These are phyloP conservation scores for Parastagonospora avenae DNA, from an alignment of 2,329 filamentous ascomycete genomes.

Conservation along the genomic window DNA sequence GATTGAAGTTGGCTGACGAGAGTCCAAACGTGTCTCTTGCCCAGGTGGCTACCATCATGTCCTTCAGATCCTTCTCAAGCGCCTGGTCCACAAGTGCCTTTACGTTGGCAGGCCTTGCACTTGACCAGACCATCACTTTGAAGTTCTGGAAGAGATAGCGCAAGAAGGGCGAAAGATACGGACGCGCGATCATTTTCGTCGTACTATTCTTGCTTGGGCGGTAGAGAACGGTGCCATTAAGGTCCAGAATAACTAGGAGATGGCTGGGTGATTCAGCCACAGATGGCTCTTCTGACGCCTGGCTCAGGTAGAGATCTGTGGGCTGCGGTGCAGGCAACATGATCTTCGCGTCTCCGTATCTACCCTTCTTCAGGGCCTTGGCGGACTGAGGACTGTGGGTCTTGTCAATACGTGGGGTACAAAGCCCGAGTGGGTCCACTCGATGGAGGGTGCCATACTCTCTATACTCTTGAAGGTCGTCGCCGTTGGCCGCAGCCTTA, in stretches of 20 bases:
- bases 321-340: slow-evolving; percentile 63
- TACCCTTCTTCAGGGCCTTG: slow-evolving; percentile 18
- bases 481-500: slow-evolving; percentile 13
- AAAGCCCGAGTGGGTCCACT: slow-evolving; percentile 2
- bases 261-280: slow-evolving; percentile 57
- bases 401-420: slow-evolving; percentile 29
- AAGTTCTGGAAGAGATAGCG: slow-evolving; percentile 75
- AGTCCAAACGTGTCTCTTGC: slow-evolving; percentile 77
- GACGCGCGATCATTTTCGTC: slow-evolving; percentile 66
- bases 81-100: slow-evolving; percentile 68
- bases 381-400: slow-evolving; percentile 12
- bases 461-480: slow-evolving; percentile 25
- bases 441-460: slow-evolving; percentile 24
- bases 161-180: slow-evolving; percentile 71
- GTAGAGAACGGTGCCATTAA: slow-evolving; percentile 88
- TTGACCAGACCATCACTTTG: slow-evolving; percentile 88
- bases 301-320: slow-evolving; percentile 63
- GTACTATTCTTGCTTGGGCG: slow-evolving; percentile 61
- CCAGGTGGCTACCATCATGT: slow-evolving; percentile 73
- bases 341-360: slow-evolving; percentile 31
- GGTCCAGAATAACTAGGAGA: slow-evolving; percentile 83
- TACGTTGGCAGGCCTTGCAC: slow-evolving; percentile 77
- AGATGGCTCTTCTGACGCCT: slow-evolving; percentile 49
- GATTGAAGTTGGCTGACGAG: slow-evolving; percentile 64
- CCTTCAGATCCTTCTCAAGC: slow-evolving; percentile 60